Evolutionary conservation across 495 filamentous ascomycete species (phyloP), one percentile per base, ranked within the genome.

Genomic region (Sporormia fimetaria): DNA sequence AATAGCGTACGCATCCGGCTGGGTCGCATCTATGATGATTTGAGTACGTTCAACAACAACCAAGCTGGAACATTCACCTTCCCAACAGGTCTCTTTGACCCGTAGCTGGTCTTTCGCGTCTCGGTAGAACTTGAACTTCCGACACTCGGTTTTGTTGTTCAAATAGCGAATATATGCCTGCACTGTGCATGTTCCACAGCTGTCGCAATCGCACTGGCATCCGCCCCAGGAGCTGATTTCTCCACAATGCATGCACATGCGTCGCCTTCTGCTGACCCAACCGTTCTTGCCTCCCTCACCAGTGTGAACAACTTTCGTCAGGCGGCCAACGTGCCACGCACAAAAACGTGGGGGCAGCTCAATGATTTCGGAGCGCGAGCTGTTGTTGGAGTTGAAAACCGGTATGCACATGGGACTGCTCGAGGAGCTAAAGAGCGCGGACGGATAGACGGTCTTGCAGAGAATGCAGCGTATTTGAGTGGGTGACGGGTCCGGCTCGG

Each of bases 191-290:
- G 29, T 9, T 29, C 45, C 35, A 22, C 55, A 58, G 33, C 37
- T 50, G 18, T 45, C 41, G 26, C 55, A 58, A 7, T 24, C 22
- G 33, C 48, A 52, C 6, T 9, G 27, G 25, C 44, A 49, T 6
- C 23, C 14, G 11, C 28, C 30, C 55, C 55, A 58, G 6, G 28
- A 41, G 15, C 36, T 21, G 20, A 55, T 34, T n/a, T 14, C 23
- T 5, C 55, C 52, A 30, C 48, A 52, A 23, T 58, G 55, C 32
- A 55, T 45, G 26, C 55, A 58, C 33, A 58, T 47, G 12, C 33
- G 10, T 18, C 21, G 22, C 7, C 39, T 25, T 7, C 22, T 17
- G 30, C 49, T 48, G 15, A 34, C 27, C 53, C 53, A 56, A 28
- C 42, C 45, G 25, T 54, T 54, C 27, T 25, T 43, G 14, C 29